Percentiles rank a stretch among this genome's conserved stretches.
phyloP scores from a whole-genome alignment of 2,329 filamentous ascomycete species.

The Monosporascus sp. region DNA sequence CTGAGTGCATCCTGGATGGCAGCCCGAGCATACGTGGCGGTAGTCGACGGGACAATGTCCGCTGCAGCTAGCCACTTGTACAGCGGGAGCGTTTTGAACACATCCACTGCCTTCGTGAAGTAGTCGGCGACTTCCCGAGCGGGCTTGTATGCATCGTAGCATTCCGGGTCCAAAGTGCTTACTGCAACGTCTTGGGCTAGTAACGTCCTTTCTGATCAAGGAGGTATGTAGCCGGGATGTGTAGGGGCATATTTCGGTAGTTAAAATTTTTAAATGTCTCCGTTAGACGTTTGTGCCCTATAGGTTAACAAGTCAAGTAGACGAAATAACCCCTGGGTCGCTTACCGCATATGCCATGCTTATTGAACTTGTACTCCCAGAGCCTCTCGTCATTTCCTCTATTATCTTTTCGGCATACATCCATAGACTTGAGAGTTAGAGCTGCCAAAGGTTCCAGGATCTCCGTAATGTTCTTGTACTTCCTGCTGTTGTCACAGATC shows the following conservation, averaged over 20 bases:
- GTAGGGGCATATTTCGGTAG: too few species aligned
- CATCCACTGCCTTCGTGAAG: conserved; percentile 58
- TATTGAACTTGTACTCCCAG: conserved; percentile 72
- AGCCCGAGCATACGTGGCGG: conserved; percentile 51
- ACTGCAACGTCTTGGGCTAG: conserved; percentile 23
- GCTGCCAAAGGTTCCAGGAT: conserved; percentile 45
- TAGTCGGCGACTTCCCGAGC: conserved; percentile 64
- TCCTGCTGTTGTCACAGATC: conserved; percentile 57
- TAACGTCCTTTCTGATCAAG: too few species aligned
- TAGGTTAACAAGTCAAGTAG: too few species aligned
- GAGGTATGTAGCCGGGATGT: too few species aligned
- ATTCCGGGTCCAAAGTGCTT: conserved; percentile 60
- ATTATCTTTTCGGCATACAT: conserved; percentile 67
- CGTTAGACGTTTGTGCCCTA: too few species aligned
- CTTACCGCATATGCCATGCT: conserved; percentile 62
- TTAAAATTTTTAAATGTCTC: too few species aligned
- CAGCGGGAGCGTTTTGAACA: conserved; percentile 63
- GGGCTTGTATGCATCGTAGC: conserved; percentile 56
- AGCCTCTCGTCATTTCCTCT: conserved; percentile 57
- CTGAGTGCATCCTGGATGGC: conserved; percentile 56
- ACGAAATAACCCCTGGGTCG: too few species aligned
- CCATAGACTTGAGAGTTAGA: conserved; percentile 60
- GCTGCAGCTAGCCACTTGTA: conserved; percentile 58
- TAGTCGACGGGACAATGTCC: conserved; percentile 50
- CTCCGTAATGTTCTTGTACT: conserved; percentile 59